Percentiles rank a stretch among this genome's conserved stretches.
These are phyloP conservation scores for Grosmannia huntii DNA, from an alignment of 2,329 filamentous ascomycete genomes.

Conservation along the genomic window DNA sequence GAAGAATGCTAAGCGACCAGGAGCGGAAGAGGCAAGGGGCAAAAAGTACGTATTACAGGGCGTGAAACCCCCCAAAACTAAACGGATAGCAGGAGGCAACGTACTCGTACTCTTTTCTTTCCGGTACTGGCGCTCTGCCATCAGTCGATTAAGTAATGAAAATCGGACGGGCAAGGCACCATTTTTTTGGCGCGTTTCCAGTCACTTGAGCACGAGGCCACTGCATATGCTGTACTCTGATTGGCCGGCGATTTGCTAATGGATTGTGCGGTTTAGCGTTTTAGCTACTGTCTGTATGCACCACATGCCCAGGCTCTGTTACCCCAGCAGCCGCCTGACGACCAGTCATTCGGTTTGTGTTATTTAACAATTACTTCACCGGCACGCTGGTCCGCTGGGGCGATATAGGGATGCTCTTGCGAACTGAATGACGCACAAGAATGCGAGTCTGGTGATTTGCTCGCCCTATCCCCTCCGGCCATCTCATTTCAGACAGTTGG, in stretches of 20 bases:
- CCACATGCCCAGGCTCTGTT: not conserved
- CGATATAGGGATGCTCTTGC: not conserved
- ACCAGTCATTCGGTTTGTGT: conserved; percentile 12
- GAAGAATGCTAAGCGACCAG: not conserved
- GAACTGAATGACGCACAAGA: not conserved
- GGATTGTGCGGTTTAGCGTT: not conserved
- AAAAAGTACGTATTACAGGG: not conserved
- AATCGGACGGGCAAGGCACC: not conserved
- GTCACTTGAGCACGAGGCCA: conserved; percentile 8
- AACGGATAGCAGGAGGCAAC: not conserved
- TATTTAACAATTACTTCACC: conserved; percentile 11
- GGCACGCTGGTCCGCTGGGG: not conserved
- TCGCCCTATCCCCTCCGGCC: not conserved
- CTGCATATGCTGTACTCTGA: not conserved
- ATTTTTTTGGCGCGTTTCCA: not conserved
- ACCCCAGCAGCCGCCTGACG: not conserved
- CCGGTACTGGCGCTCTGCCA: not conserved
- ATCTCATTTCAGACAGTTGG: not conserved
- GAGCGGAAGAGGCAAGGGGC: not conserved
- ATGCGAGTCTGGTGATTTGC: not conserved
- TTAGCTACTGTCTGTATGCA: not conserved
- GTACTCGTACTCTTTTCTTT: not conserved
- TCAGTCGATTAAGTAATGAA: conserved; percentile 9
- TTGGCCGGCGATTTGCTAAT: conserved; percentile 13
- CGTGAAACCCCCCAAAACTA: not conserved